These are phyloP conservation scores for Trypanosoma scelopori DNA, from an alignment of 208 protist genomes.

Conservation along the genomic window DNA sequence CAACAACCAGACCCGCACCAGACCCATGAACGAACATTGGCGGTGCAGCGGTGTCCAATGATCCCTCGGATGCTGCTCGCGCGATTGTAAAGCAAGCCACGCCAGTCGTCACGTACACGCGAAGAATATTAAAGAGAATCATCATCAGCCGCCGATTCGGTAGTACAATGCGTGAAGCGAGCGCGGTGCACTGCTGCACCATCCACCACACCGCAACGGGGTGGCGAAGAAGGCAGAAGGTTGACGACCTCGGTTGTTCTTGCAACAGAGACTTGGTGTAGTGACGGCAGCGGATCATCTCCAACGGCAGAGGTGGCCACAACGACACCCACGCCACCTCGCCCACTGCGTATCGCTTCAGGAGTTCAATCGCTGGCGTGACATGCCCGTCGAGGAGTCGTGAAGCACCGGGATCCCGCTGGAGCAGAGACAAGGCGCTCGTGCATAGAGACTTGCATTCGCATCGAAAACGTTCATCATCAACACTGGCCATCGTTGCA, in stretches of 20 bases:
- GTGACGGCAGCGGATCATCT: conserved; percentile 16
- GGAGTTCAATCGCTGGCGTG: neutral
- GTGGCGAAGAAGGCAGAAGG: conserved; percentile 14
- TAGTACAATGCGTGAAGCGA: neutral
- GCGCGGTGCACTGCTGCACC: conserved; percentile 7
- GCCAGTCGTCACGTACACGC: conserved; percentile 13
- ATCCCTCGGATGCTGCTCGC: neutral
- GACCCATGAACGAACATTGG: conserved; percentile 10
- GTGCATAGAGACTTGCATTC: neutral
- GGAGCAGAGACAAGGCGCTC: neutral
- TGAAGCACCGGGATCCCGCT: neutral
- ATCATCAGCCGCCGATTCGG: neutral
- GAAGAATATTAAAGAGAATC: conserved; percentile 21
- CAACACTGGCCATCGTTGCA: neutral
- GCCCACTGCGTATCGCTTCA: neutral
- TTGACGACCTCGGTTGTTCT: neutral
- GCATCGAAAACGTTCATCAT: conserved; percentile 2
- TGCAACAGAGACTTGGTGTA: conserved; percentile 14
- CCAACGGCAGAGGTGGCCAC: conserved; percentile 25
- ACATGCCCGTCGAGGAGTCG: conserved; percentile 3
- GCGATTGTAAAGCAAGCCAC: conserved; percentile 11
- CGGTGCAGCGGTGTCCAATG: neutral
- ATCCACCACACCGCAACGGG: conserved; percentile 20
- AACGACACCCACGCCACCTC: conserved; percentile 13
- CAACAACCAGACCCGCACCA: conserved; percentile 14